Evolutionary conservation across 2,329 filamentous ascomycete genomes (phyloP).

Genomic region (Rosellinia necatrix): DNA sequence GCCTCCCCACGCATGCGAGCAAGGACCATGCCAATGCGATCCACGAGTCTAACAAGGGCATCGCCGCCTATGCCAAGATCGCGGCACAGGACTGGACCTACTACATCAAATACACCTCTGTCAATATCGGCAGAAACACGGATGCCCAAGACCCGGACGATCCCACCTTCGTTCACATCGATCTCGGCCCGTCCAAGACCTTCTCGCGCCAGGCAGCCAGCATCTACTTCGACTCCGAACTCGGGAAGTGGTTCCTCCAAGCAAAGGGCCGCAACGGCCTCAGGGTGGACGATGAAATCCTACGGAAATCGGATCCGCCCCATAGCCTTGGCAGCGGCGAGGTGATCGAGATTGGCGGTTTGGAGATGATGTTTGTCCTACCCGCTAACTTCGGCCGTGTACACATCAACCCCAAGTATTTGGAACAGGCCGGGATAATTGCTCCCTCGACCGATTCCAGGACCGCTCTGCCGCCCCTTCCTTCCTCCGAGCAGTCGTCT

Average conservation of each 20-base stretch:
- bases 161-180: slow-evolving; percentile 73
- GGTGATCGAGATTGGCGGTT: slow-evolving; percentile 87
- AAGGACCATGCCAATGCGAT: slow-evolving; percentile 67
- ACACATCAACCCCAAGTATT: slow-evolving; percentile 69
- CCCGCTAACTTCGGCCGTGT: slow-evolving; percentile 72
- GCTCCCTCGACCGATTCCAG: slow-evolving; percentile 35
- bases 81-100: slow-evolving; percentile 83
- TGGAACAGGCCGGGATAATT: slow-evolving; percentile 66
- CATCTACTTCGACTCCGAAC: slow-evolving; percentile 71
- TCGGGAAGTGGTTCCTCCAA: slow-evolving; percentile 78
- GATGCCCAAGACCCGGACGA: slow-evolving; percentile 54
- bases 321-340: slow-evolving; percentile 79
- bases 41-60: slow-evolving; percentile 64
- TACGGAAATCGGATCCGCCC: slow-evolving; percentile 68
- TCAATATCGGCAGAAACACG: slow-evolving; percentile 75
- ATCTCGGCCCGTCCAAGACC: slow-evolving; percentile 82
- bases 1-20: slow-evolving; percentile 60
- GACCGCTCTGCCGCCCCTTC: slow-evolving; percentile 37
- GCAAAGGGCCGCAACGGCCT: slow-evolving; percentile 93
- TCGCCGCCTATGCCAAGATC: slow-evolving; percentile 81
- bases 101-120: slow-evolving; percentile 75
- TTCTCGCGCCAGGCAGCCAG: slow-evolving; percentile 78
- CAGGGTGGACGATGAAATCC: slow-evolving; percentile 74
- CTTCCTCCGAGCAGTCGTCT: slow-evolving; percentile 36
- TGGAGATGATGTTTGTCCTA: slow-evolving; percentile 99